Base-by-base conservation (phyloP, 169 alveolate species). In the Eimeria zaria region DNA sequence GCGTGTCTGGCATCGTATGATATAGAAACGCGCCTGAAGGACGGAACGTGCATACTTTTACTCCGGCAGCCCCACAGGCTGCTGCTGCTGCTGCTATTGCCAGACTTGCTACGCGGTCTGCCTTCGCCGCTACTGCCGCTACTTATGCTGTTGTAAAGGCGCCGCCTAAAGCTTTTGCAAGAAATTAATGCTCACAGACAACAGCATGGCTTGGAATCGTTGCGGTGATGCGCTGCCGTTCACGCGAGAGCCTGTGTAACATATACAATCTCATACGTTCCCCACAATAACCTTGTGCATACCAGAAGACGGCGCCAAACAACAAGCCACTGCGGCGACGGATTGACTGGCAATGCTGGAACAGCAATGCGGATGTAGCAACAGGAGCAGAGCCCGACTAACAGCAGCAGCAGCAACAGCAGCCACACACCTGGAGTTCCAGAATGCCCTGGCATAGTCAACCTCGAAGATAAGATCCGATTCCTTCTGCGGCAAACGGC, bases 391-490 rank as follows among this genome's bases (percentile, higher is more conserved):
- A 8, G 20, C 84, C 53, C 58, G 48, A 18, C 84, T 60, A 46
- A 1, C 36, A 51, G 22, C 51, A 74, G 85, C 8, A 74, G 73
- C 74, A 24, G 20, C 7, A 3, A 53, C n/a, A 11, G 73, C 46
- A 44, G 51, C 41, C n/a, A 51, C 90, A 53, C 24, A 98, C 98
- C 98, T 97, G 24, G 98, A 98, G 97, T 98, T 98, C 99, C 99
- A 98, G 93, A 98, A 98, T 46, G 97, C 98, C 74, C 96, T 95
- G 58, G 97, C 98, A 95, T 97, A 98, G 83, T 98, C 98, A 30
- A 98, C 73, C 55, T 98, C 97, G 60, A 98, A 96, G 74, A 71
- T 91, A 60, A 97, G 55, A 46, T 97, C 97, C 88, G 97, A 97
- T 83, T 98, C 99, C 53, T 95, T 96, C 97, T 97, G 83, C 92